Base-by-base conservation (phyloP, 805 yeast genomes). In the Candida montana region DNA sequence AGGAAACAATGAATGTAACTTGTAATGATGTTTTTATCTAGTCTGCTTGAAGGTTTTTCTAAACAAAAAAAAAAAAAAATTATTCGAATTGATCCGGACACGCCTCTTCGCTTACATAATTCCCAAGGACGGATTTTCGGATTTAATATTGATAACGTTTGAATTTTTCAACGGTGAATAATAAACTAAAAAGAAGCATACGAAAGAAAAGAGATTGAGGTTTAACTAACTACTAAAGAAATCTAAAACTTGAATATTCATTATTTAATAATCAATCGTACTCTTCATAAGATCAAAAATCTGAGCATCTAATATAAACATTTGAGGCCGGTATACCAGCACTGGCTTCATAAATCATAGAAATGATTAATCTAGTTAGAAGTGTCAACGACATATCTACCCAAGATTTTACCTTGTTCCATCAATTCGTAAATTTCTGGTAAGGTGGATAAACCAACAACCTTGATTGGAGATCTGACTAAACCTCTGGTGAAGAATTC, bases 361-460 rank as follows among this genome's bases (percentile, higher is more conserved):
- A 21, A 9, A 7, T 21, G 6, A 7, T 21, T 7, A 26, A 26
- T 26, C 39, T 67, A 79, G 62, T 77, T 77, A 47, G 75, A 60
- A 33, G 84, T 80, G 67, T 86, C 95, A 48, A 86, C 80, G 44
- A 87, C 95, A 62, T 82, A 81, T 69, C 96, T 79, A 58, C 96
- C 96, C 54, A 81, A 76, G 58, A 88, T 81, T 33, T 82, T 77
- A 58, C 93, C 93, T 66, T 78, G 71, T 65, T 75, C 83, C 95
- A 88, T 88, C 63, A 77, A 72, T 53, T 81, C 74, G 72, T 76
- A 87, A 50, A 87, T 83, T 42, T 62, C 62, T 51, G 84, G 78
- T 59, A 85, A 72, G 62, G 81, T 80, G 46, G 87, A 77, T 56
- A 86, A 72, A 42, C 89, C 88, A 40, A 80, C 88, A 63, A 88